These are phyloP conservation scores for Trichoderma aggressivum DNA, from an alignment of 2,329 filamentous ascomycete species.

Conservation along the genomic window DNA sequence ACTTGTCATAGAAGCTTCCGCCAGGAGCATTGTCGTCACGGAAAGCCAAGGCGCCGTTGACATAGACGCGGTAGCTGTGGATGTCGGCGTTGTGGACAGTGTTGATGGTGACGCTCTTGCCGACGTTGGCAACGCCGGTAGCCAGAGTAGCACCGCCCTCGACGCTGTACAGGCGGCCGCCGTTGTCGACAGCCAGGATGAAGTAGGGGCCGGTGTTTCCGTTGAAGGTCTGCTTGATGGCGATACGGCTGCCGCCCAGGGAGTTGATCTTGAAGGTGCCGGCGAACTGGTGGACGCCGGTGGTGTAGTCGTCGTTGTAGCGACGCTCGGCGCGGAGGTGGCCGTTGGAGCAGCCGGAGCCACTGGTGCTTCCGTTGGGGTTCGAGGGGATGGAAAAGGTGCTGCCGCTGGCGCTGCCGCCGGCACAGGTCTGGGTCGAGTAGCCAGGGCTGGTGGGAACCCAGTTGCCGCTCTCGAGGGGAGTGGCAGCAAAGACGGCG, in stretches of 20 bases:
- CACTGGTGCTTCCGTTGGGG: constrained; percentile 23
- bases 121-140: constrained; percentile 21
- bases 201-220: constrained; percentile 23
- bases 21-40: constrained; percentile 22
- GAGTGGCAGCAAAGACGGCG: constrained; percentile 18
- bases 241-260: constrained; percentile 23
- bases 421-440: constrained; percentile 21
- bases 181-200: constrained; percentile 23
- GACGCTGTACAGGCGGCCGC: constrained; percentile 24
- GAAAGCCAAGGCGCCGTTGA: constrained; percentile 25
- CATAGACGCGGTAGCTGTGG: constrained; percentile 25
- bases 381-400: constrained; percentile 21
- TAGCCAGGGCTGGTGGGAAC: constrained; percentile 7
- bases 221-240: constrained; percentile 28
- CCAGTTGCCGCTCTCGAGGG: constrained; percentile 23
- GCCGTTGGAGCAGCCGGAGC: constrained; percentile 24
- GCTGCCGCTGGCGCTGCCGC: constrained; percentile 22
- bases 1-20: constrained; percentile 28
- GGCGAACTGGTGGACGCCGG: constrained; percentile 25
- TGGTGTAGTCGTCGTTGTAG: constrained; percentile 24
- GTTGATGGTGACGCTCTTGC: constrained; percentile 25
- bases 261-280: constrained; percentile 27
- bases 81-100: constrained; percentile 25
- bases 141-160: constrained; percentile 24
- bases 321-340: constrained; percentile 25